A percentile compares a stretch with the other conserved stretches of the same genome.
These are phyloP conservation scores for Capsicum rhomboideum DNA, from an alignment of 257 asterid genomes.

Conservation along the genomic window DNA sequence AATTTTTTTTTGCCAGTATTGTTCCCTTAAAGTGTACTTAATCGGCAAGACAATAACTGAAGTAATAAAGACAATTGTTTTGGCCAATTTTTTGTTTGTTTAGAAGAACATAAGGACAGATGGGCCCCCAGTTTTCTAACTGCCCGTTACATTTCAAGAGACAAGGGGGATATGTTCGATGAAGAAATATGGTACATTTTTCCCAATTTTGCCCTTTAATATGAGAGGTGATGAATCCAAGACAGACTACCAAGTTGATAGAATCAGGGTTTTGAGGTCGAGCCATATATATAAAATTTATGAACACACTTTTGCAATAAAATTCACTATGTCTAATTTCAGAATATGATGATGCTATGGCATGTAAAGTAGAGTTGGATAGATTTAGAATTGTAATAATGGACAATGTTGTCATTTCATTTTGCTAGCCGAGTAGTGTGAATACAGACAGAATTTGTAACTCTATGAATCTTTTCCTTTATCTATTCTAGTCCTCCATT, in stretches of 20 bases:
- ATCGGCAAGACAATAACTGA: neutral
- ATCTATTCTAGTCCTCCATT: neutral
- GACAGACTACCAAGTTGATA: neutral
- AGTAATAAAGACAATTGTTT: neutral
- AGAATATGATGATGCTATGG: neutral
- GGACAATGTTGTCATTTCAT: neutral
- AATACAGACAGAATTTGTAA: neutral
- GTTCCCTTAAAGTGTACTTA: neutral
- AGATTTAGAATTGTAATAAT: neutral
- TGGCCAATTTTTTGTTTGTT: neutral
- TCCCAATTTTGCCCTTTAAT: neutral
- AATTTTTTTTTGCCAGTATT: neutral
- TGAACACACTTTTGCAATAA: too few species aligned
- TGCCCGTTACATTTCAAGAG: neutral
- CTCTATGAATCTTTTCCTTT: neutral
- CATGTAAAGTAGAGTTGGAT: neutral
- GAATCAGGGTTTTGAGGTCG: neutral
- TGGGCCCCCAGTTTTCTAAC: neutral
- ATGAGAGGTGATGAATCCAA: neutral
- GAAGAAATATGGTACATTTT: neutral
- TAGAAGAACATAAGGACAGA: neutral
- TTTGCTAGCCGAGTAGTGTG: neutral
- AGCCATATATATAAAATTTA: too few species aligned
- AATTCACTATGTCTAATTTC: neutral
- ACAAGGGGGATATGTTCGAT: neutral